Base-by-base conservation (phyloP, 1,284 basidiomycete genomes). In the Malassezia yamatoensis region DNA sequence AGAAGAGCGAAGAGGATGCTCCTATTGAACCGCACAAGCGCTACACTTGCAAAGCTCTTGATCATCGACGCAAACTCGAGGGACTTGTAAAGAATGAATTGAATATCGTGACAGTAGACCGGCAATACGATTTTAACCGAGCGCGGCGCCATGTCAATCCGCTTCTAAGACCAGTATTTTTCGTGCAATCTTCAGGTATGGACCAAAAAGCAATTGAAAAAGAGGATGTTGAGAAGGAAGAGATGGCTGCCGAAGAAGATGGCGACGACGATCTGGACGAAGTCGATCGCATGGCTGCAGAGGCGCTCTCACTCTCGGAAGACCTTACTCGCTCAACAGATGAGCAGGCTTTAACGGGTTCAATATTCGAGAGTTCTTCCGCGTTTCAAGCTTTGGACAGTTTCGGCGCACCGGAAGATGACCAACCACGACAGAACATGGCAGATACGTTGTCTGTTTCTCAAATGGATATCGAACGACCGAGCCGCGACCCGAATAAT, bases 1-100 rank as follows among this genome's bases (percentile, higher is more conserved):
- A 45, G 10, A 42, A 59, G 5, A 42, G 35, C 11, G 41, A 55
- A 9, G 53, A 51, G 10, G 52, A 61, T 15, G 41, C 51, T 8
- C 35, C 48, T 18, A 60, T 58, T 29, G 45, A 36, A 44, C 53
- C 49, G 8, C 56, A 59, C 37, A 43, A 49, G 32, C 46, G 59
- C n/a, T 61, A 54, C 32, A 20, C 51, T 11, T 45, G 39, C 20
- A 63, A 59, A 50, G 58, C 54, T 24, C 38, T 56, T 32, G 37
- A 50, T 13, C 49, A 51, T 21, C 36, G 54, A 10, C 49, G 54
- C 7, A 40, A 51, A 29, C 29, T 57, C 11, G 54, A 57, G 36
- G 43, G 49, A 0, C 37, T 57, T 1, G 32, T 34, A 12, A 24
- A 41, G 11, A 48, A 48, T 18, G 54, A 52, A 52, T 47, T 34